Evolutionary conservation across 2,329 filamentous ascomycete species (phyloP).

Genomic region (Talaromyces sp.): DNA sequence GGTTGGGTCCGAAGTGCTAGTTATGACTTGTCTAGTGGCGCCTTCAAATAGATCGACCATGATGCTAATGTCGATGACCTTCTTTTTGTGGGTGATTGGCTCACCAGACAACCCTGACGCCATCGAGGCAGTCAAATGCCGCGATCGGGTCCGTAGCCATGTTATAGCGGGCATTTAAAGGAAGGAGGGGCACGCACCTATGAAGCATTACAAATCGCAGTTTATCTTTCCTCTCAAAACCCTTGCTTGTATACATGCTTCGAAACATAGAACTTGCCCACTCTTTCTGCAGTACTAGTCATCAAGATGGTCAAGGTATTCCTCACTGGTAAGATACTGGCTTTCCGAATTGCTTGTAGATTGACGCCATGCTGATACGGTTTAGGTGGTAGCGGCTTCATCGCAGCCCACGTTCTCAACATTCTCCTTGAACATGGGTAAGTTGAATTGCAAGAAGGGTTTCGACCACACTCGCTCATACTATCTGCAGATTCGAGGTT

Average conservation of each 20-base stretch:
- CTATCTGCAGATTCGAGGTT: slow-evolving; percentile 51
- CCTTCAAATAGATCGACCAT: not conserved
- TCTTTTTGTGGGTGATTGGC: not conserved
- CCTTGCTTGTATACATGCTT: not conserved
- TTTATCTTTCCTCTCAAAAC: not conserved
- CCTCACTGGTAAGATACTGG: slow-evolving; percentile 31
- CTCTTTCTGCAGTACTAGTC: not conserved
- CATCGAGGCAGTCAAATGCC: not conserved
- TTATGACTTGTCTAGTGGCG: not conserved
- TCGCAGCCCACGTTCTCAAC: slow-evolving; percentile 62
- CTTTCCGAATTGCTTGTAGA: not conserved
- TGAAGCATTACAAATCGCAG: not conserved
- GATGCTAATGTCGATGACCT: not conserved
- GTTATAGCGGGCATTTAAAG: not conserved
- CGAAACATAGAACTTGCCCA: not conserved
- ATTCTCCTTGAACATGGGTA: slow-evolving; percentile 53
- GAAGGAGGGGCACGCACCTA: not conserved
- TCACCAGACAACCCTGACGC: not conserved
- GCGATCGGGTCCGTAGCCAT: not conserved
- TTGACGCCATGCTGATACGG: not conserved
- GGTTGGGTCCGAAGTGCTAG: too few species aligned
- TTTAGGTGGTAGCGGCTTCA: slow-evolving; percentile 59
- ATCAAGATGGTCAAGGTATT: slow-evolving; percentile 40
- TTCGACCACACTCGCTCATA: not conserved
- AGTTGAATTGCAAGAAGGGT: slow-evolving; percentile 13